phyloP scores from a whole-genome alignment of 768 basidiomycete species.

The Leccinum aurantiacum region DNA sequence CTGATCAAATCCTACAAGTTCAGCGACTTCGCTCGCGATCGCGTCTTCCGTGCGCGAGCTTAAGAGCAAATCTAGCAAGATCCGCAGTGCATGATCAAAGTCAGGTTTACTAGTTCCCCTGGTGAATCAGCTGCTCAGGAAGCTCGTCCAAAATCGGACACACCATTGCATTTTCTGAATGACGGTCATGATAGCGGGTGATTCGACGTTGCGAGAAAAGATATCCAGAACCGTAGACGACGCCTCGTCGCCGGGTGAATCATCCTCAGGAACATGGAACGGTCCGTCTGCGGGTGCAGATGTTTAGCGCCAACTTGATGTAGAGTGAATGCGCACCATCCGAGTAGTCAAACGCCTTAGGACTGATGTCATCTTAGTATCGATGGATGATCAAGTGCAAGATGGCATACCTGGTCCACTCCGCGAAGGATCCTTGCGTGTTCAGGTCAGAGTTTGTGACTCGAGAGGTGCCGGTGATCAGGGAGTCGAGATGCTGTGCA shows the following conservation, averaged over 20 bases:
- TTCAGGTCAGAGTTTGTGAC: conserved; percentile 13
- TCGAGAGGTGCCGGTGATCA: conserved; percentile 15
- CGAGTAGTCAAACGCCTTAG: conserved; percentile 7
- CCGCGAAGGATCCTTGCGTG: conserved; percentile 12
- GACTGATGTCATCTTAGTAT: conserved; percentile 21
- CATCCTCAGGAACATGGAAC: conserved; percentile 10
- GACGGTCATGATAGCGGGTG: conserved; percentile 2
- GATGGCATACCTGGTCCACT: conserved; percentile 27
- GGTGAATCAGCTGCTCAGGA: conserved; percentile 5
- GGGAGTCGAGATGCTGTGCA: conserved; percentile 21
- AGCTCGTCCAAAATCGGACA: neutral
- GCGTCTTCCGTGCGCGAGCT: conserved; percentile 59
- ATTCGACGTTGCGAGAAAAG: conserved; percentile 15
- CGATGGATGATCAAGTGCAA: conserved; percentile 4
- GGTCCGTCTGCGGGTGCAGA: conserved; percentile 15
- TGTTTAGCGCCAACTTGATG: conserved; percentile 4
- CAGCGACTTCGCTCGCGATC: conserved; percentile 75
- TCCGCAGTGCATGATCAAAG: conserved; percentile 9
- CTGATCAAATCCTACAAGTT: conserved; percentile 81
- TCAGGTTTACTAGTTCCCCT: conserved; percentile 15
- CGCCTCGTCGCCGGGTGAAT: conserved; percentile 16
- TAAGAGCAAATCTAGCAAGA: conserved; percentile 42
- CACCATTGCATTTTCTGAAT: conserved; percentile 19
- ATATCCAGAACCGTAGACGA: conserved; percentile 37
- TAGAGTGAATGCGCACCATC: conserved; percentile 17